A percentile compares a stretch with the other conserved stretches of the same genome.
phyloP scores from a whole-genome alignment of 129 eudicot genomes.

The Artemisia tridentata region DNA sequence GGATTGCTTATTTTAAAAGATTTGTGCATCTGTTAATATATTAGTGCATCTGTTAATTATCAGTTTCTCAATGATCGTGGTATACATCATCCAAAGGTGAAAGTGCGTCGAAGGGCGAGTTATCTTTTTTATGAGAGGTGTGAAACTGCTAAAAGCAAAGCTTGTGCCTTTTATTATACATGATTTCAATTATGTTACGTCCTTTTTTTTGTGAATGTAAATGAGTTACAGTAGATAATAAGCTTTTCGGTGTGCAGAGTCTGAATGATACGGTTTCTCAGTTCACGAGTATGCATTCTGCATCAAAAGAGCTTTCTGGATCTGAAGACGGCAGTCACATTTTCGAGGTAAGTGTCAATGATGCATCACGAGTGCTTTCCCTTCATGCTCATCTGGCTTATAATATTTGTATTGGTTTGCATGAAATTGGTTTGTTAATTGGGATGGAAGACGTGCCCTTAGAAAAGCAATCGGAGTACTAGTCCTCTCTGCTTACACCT shows the following conservation, averaged over 20 bases:
- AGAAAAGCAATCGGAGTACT: slow-evolving; percentile 79
- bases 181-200: not conserved
- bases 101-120: slow-evolving; percentile 88
- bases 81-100: slow-evolving; percentile 73
- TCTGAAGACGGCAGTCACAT: slow-evolving; percentile 97
- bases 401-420: not conserved
- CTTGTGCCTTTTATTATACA: slow-evolving; percentile 70
- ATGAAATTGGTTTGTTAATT: slow-evolving; percentile 95
- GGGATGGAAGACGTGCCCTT: slow-evolving; percentile 97
- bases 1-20: too few species aligned
- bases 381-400: not conserved
- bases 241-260: slow-evolving; percentile 38
- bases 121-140: slow-evolving; percentile 94
- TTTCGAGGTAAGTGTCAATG: slow-evolving; percentile 62
- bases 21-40: too few species aligned
- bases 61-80: slow-evolving; percentile 95
- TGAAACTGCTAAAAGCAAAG: slow-evolving; percentile 78
- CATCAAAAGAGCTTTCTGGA: slow-evolving; percentile 58
- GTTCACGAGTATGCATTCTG: slow-evolving; percentile 57
- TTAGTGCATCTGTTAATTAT: too few species aligned
- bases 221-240: not conserved
- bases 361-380: not conserved
- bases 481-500: slow-evolving; percentile 86
- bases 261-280: slow-evolving; percentile 78
- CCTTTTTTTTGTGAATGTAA: not conserved